Base-by-base conservation (phyloP, 345 rosid genomes). In the Eucalyptus shirleyi region DNA sequence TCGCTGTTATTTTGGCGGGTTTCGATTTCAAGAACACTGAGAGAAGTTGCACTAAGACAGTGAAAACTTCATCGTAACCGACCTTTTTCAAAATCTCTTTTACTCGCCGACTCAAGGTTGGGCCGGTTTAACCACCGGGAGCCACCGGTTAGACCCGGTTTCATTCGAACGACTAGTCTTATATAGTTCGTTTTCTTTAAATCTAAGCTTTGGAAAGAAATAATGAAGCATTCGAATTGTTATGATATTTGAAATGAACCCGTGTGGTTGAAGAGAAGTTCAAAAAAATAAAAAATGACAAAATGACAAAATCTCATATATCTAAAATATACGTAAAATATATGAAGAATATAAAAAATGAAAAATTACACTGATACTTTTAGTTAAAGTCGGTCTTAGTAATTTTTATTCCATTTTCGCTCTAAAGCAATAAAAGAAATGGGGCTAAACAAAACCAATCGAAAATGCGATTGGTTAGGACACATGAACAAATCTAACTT, bases 231-330 rank as follows among this genome's bases (percentile, higher is more conserved):
- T 32, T 69, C 13, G 42, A 69, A 32, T 69, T 69, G 40, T 69
- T 34, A 69, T 32, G 81, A 69, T 32, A 8, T 69, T 32, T 11
- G 42, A 69, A 69, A 69, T 32, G 42, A 69, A 18, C 81, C 42
- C 7, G 12, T 37, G 2, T 1, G 12, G 7, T 32, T 19, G 42
- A 5, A 19, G 24, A 69, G 24, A 32, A 0, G 81, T 69, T 32
- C 1, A 9, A 34, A 69, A 51, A 51, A 7, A 0, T 0, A 17
- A 53, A 9, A 69, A n/a, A n/a, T n/a, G n/a, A n/a, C n/a, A n/a
- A 69, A 77, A 6, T 21, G 4, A 77, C 6, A 12, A 77, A 40
- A 12, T 40, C 7, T 77, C 30, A 21, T 77, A 11, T 77, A 44
- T 77, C 17, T 77, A 40, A 13, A 40, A 21, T 3, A 21, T 21